Evolutionary conservation across 805 yeast genomes (phyloP), one percentile per base, ranked within the genome.

Genomic region (Hemisphaericaspora nanyangensis): DNA sequence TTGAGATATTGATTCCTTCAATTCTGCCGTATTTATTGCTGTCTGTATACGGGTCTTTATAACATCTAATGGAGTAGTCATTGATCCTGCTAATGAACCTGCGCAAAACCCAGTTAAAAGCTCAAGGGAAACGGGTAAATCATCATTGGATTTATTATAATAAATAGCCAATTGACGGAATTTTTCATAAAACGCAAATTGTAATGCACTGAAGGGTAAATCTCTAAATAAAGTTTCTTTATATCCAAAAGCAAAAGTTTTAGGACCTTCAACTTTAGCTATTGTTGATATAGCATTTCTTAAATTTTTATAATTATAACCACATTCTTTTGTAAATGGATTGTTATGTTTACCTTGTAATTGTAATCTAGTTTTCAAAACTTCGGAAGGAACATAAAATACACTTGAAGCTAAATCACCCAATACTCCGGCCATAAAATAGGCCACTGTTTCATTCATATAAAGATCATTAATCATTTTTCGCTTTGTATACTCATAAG

Each of bases 321-420:
- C 96, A 29, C 90, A 79, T 17, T 74, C 68, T 34, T 50, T 53
- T 46, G 88, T 89, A 58, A 72, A 69, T 2, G 83, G 83, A 57
- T 90, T 91, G 61, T 90, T 88, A 61, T 77, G 74, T 25, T 82
- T 74, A 0, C 98, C 98, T 63, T 93, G 99, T 35, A 93, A 69
- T 64, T 93, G 99, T 31, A 93, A 62, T 51, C 99, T 72, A 6
- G 99, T 89, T 58, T 93, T 93, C 39, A 93, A 63, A 6, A 93
- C 98, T 57, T 93, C 99, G 20, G 90, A 80, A 5, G 99, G 99
- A 7, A 93, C 99, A 52, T 91, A 93, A 26, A 87, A 81, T 6
- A 93, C 60, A 50, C 95, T 84, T 17, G 93, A 83, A 4, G 87
- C 90, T 42, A 93, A 73, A 60, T 93, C 99, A 19, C 98, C 99